phyloP scores from a whole-genome alignment of 2,329 filamentous ascomycete genomes.

The Colletotrichum sojae region DNA sequence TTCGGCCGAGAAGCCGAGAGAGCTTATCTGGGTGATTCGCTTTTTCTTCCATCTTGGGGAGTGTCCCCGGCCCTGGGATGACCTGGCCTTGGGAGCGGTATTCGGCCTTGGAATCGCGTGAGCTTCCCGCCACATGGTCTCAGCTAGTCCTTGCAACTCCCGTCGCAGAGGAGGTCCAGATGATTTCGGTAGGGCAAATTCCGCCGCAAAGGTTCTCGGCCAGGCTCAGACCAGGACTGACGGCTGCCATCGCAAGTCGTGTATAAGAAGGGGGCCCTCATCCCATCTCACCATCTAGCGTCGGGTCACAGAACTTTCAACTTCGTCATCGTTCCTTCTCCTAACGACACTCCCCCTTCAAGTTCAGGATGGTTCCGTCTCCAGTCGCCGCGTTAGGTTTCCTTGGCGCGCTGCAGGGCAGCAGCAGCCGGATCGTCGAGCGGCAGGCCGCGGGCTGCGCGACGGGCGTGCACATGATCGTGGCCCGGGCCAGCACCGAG shows the following conservation, averaged over 20 bases:
- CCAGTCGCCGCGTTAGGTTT: constrained; percentile 32
- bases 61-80: neutral
- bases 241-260: constrained; percentile 34
- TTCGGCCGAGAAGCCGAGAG: constrained; percentile 13
- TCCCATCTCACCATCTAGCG: constrained; percentile 1
- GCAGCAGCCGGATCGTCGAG: neutral
- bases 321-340: neutral
- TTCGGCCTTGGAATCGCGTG: neutral
- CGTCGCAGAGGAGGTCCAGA: constrained; percentile 12
- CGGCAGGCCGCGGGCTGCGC: constrained; percentile 46
- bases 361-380: constrained; percentile 26
- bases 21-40: constrained; percentile 19
- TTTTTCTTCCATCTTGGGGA: constrained; percentile 27
- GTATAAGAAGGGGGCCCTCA: constrained; percentile 29
- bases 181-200: neutral
- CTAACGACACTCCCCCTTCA: neutral
- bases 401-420: constrained; percentile 23
- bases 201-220: neutral
- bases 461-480: constrained; percentile 56
- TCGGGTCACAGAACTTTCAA: neutral
- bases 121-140: neutral
- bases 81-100: neutral
- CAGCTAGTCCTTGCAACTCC: neutral
- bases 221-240: neutral
- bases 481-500: constrained; percentile 56